Evolutionary conservation across 352 stramenopile genomes (phyloP), one percentile per base, ranked within the genome.

Genomic region (Pythium brachiatum): DNA sequence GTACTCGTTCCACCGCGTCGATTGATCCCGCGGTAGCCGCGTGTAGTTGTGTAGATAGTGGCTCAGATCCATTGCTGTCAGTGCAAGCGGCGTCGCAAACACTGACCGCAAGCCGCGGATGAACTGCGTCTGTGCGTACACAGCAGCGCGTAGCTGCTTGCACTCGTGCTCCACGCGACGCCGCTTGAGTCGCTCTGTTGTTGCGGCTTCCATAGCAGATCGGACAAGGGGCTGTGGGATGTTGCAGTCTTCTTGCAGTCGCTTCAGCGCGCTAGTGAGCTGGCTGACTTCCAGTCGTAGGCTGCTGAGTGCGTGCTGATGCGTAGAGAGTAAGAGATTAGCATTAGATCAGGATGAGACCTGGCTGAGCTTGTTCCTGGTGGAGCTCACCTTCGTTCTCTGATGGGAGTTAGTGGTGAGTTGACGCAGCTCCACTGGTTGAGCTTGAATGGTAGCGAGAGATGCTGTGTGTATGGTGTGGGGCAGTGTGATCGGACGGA

Each of bases 101-200:
- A 58, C 38, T 7, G 32, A 48, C 18, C 20, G 29, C 11, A 58
- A 29, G 15, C 38, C 23, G 21, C 20, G 20, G 27, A 58, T 31
- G 29, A 58, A 58, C 32, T 48, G n/a, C n/a, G 32, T 23, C 23
- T 58, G 52, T 2, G 20, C 20, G 36, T 74, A 76, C 12, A 58
- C 32, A 23, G 32, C 47, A 1, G 12, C 13, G 38, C 38, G 38
- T 3, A 65, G 60, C 20, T 25, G 12, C 12, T 23, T 12, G 23
- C 59, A 60, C 59, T 66, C 59, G 13, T 51, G 21, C 32, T 66
- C 59, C 12, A 43, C 50, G 15, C 59, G 50, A 16, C 50, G 41
- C 0, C 59, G 50, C 31, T 55, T 66, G 21, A 26, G 20, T 0
- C 59, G 50, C 51, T 66, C 59, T 1, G 23, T 18, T 11, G 31